phyloP scores from a whole-genome alignment of 179 eudicot species.

The Silene noctiflora region DNA sequence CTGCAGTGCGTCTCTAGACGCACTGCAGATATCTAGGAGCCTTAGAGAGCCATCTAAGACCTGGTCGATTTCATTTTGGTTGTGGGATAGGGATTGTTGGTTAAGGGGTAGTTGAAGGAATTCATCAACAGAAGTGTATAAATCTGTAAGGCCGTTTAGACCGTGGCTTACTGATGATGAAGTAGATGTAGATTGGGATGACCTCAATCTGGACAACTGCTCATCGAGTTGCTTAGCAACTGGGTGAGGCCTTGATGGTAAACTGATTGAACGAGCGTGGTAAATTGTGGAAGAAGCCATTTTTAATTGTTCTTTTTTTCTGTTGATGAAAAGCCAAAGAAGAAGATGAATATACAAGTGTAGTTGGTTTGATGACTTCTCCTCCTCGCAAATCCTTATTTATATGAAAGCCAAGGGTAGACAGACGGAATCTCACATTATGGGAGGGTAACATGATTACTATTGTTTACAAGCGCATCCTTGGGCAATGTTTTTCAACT shows the following conservation, averaged over 20 bases:
- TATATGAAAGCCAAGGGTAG: conserved; percentile 20
- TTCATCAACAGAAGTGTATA: conserved; percentile 29
- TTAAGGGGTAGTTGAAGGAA: conserved; percentile 31
- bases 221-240: conserved; percentile 28
- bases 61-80: conserved; percentile 20
- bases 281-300: conserved; percentile 34
- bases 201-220: conserved; percentile 31
- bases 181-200: conserved; percentile 30
- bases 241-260: conserved; percentile 39
- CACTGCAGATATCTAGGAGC: conserved; percentile 39
- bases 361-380: conserved; percentile 22
- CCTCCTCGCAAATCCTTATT: conserved; percentile 10
- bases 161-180: conserved; percentile 27
- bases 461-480: background rate
- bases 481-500: conserved; percentile 24
- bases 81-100: conserved; percentile 28
- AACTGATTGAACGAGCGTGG: conserved; percentile 40
- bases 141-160: conserved; percentile 30
- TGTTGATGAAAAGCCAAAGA: background rate
- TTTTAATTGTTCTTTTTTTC: background rate
- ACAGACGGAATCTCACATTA: conserved; percentile 27
- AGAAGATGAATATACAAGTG: conserved; percentile 7
- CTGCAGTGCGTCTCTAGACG: conserved; percentile 30
- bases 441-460: conserved; percentile 2
- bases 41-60: conserved; percentile 32